Percentiles rank a stretch among this genome's conserved stretches.
These are phyloP conservation scores for Stylonectria norvegica DNA, from an alignment of 2,329 filamentous ascomycete species.

Conservation along the genomic window DNA sequence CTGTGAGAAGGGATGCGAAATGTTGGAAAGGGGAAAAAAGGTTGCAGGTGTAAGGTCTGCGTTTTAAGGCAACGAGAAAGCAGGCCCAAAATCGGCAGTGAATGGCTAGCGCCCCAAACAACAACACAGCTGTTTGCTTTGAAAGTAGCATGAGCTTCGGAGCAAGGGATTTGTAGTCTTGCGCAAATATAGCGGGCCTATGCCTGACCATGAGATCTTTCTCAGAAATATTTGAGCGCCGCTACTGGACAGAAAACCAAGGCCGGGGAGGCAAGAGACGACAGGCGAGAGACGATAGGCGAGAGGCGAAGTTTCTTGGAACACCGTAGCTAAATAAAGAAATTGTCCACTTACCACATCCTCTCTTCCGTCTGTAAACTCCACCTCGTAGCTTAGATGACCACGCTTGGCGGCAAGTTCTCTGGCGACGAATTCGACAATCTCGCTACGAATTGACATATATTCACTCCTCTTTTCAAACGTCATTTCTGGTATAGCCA, in stretches of 20 bases:
- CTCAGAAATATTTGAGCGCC: too few species aligned
- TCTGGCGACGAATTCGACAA: conserved; percentile 36
- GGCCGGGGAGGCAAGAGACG: too few species aligned
- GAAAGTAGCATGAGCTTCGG: not conserved
- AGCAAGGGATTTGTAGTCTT: not conserved
- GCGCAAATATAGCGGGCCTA: not conserved
- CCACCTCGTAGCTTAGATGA: conserved; percentile 34
- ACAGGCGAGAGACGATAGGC: too few species aligned
- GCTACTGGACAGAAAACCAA: too few species aligned
- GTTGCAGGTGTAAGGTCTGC: conserved; percentile 2
- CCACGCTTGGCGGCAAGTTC: conserved; percentile 25
- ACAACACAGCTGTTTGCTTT: not conserved
- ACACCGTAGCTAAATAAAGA: conserved; percentile 3
- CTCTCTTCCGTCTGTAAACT: conserved; percentile 46
- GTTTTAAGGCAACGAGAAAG: not conserved
- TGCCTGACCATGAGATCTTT: not conserved
- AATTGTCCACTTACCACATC: conserved; percentile 39
- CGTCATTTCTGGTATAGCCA: conserved; percentile 30
- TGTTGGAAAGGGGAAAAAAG: conserved; percentile 1
- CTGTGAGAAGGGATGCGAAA: not conserved
- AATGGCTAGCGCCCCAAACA: conserved; percentile 12
- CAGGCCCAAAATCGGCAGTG: conserved; percentile 13
- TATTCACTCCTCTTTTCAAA: conserved; percentile 30
- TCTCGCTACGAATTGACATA: conserved; percentile 31
- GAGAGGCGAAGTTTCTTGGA: too few species aligned